Evolutionary conservation across 495 filamentous ascomycete genomes (phyloP).

Genomic region (Podospora pseudoanserina): DNA sequence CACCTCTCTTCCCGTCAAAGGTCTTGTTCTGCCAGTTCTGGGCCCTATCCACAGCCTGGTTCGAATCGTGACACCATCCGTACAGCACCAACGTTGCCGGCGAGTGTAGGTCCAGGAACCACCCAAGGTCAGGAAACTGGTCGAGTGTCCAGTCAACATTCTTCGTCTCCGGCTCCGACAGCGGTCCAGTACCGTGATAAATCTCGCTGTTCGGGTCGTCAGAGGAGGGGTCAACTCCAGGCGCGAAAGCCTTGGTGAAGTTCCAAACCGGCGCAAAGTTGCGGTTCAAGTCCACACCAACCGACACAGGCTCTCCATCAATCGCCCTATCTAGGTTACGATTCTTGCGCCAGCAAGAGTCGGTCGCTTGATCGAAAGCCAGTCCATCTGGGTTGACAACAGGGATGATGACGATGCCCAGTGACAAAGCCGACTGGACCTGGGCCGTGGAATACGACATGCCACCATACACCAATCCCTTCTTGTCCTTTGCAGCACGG

Average conservation of each 20-base stretch:
- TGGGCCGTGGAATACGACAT: slow-evolving; percentile 4
- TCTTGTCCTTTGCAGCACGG: slow-evolving; percentile 1
- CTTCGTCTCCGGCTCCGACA: slow-evolving; percentile 13
- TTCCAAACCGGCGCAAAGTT: slow-evolving; percentile 14
- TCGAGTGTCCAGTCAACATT: slow-evolving; percentile 15
- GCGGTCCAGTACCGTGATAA: slow-evolving; percentile 10
- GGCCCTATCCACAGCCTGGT: slow-evolving; percentile 5
- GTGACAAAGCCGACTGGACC: slow-evolving; percentile 2
- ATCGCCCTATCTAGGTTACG: slow-evolving; percentile 10
- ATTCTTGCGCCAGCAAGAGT: slow-evolving; percentile 17
- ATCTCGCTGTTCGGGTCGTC: background rate
- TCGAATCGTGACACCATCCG: slow-evolving; percentile 15
- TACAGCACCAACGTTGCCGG: slow-evolving; percentile 7
- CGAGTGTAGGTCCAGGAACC: slow-evolving; percentile 14
- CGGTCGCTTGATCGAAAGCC: slow-evolving; percentile 10
- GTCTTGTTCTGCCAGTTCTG: slow-evolving; percentile 6
- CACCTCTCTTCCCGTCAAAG: slow-evolving; percentile 15
- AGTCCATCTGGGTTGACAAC: slow-evolving; percentile 15
- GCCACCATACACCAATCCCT: slow-evolving; percentile 12
- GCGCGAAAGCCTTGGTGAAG: slow-evolving; percentile 2
- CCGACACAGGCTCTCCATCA: background rate
- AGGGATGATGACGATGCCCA: slow-evolving; percentile 10
- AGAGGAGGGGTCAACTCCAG: background rate
- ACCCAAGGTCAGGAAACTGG: slow-evolving; percentile 10
- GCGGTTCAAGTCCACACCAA: slow-evolving; percentile 16